Base-by-base conservation (phyloP, 306 rosid genomes). In the Pyrus communis region DNA sequence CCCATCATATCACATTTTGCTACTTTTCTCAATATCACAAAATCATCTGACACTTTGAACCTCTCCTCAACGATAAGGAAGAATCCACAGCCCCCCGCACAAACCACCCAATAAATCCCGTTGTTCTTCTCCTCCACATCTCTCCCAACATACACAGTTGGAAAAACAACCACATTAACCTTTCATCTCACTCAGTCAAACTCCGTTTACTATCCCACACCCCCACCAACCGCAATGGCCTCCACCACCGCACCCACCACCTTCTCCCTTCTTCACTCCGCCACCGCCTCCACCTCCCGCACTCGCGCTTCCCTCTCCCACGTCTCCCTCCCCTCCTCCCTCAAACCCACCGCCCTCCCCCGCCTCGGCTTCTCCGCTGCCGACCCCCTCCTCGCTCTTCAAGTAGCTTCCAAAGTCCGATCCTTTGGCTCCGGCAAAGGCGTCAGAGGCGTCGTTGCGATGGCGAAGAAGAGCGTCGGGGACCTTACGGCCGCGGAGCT, bases 381-480 rank as follows among this genome's bases (percentile, higher is more conserved):
- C 0, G 97, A 96, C 84, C 97, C 99, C 4, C 83, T 87, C 21
- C 74, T 92, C 19, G 80, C 97, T 1, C 77, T 75, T n/a, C 78
- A 79, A 5, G 92, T 95, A 25, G 96, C 97, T 9, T 75, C 92
- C n/a, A 87, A 73, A 18, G 88, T 88, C 38, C 80, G 82, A 21
- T 77, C 89, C 7, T 79, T 83, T 11, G 79, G 73, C 11, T 21
- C 75, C n/a, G 83, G 92, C 4, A 89, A 71, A 38, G 88, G 81
- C 6, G 75, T 73, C 3, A 85, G 97, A 54, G 97, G 87, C 0
- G 91, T 89, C 11, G 90, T 84, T 18, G 83, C 93, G 3, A 92
- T 92, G 99, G 97, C 98, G 57, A 96, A 96, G 86, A 96, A 81
- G 87, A 96, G 99, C 72, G 98, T 92, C 5, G 98, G 99, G 6